A percentile compares a stretch with the other conserved stretches of the same genome.
These are phyloP conservation scores for Haberlea rhodopensis DNA, from an alignment of 257 asterid genomes.

Conservation along the genomic window DNA sequence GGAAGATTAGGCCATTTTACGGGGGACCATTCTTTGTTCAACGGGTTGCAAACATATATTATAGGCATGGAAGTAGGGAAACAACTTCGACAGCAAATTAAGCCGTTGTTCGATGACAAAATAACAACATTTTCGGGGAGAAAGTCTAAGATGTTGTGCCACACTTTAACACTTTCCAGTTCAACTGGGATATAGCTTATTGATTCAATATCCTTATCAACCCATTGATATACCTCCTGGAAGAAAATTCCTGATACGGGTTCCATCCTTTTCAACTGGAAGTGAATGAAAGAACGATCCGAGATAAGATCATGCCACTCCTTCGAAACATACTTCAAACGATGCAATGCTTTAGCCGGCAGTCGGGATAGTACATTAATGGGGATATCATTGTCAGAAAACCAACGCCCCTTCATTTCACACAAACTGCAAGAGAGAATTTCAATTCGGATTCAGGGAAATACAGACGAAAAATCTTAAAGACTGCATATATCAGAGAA, in stretches of 20 bases:
- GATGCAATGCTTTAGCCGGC: slow-evolving; percentile 40
- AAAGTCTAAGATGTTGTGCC: slow-evolving; percentile 37
- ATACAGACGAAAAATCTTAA: neutral
- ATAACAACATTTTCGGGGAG: slow-evolving; percentile 46
- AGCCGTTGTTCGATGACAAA: slow-evolving; percentile 51
- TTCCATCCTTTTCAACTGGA: slow-evolving; percentile 40
- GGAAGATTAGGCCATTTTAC: slow-evolving; percentile 44
- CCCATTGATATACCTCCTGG: slow-evolving; percentile 48
- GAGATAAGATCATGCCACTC: slow-evolving; percentile 54
- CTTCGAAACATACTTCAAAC: slow-evolving; percentile 50
- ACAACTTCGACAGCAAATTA: slow-evolving; percentile 58
- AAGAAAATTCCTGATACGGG: slow-evolving; percentile 53
- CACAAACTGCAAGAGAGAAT: slow-evolving; percentile 20
- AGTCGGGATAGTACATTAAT: slow-evolving; percentile 40
- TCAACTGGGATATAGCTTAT: slow-evolving; percentile 49
- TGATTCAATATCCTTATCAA: slow-evolving; percentile 29
- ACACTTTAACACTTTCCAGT: slow-evolving; percentile 11
- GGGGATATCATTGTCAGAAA: slow-evolving; percentile 37
- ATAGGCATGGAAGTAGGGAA: slow-evolving; percentile 35
- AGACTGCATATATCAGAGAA: too few relatives aligned
- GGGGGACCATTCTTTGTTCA: slow-evolving; percentile 47
- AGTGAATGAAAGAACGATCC: slow-evolving; percentile 34
- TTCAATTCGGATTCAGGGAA: neutral
- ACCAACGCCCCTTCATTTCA: slow-evolving; percentile 36
- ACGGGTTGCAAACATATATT: slow-evolving; percentile 63